Conservation (phyloP, 352 stramenopile genomes). For the Paralagenidium karlingii region DNA sequence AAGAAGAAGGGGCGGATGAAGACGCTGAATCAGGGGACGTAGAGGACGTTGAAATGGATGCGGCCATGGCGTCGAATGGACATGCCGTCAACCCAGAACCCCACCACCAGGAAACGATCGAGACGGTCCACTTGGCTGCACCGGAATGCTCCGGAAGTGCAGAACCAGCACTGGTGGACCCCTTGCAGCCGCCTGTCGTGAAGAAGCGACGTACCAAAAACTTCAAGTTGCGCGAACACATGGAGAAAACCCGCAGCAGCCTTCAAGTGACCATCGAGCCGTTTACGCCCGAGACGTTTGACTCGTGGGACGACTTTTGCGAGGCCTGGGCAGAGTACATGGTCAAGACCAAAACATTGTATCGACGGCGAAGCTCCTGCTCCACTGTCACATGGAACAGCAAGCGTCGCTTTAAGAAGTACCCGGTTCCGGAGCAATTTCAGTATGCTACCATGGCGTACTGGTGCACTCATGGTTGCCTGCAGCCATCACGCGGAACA, state of each 20-base stretch:
- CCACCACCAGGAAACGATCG: no score
- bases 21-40: no score
- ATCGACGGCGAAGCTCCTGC: constrained; percentile 52
- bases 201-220: constrained; percentile 80
- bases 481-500: constrained; percentile 54
- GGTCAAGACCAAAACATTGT: constrained; percentile 59
- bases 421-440: constrained; percentile 49
- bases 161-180: no score
- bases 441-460: constrained; percentile 77
- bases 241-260: constrained; percentile 32
- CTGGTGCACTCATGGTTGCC: constrained; percentile 75
- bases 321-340: constrained; percentile 54
- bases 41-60: no score
- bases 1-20: no score
- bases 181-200: constrained; percentile 21
- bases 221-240: constrained; percentile 61
- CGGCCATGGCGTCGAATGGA: no score
- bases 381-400: constrained; percentile 63
- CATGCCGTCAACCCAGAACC: no score
- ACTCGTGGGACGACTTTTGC: constrained; percentile 54
- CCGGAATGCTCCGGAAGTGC: no score
- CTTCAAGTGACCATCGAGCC: constrained; percentile 26
- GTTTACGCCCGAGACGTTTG: constrained; percentile 42
- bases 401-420: constrained; percentile 64
- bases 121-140: no score